Evolutionary conservation across 2,329 filamentous ascomycete species (phyloP), one percentile per base, ranked within the genome.

Genomic region (Beauveria rudraprayagi): DNA sequence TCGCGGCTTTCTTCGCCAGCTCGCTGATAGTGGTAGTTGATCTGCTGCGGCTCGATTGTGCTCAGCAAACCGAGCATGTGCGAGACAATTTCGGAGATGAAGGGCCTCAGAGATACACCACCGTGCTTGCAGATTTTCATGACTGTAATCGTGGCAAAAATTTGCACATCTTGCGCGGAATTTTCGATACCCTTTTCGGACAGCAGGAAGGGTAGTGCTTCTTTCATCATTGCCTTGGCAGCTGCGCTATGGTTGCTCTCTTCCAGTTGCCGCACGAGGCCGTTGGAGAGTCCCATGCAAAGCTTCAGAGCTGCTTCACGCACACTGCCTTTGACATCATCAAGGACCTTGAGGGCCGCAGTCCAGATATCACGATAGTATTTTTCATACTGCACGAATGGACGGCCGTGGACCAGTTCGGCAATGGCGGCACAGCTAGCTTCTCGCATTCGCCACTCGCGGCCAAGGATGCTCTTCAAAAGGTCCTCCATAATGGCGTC

Each of bases 311-410:
- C 94, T 1, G 92, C 89, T 41, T 83, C 80, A 56, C 94, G 84
- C 5, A 99, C 94, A 1, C 89, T 92, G 8, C 88, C 89, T 72
- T 99, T 99, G 72, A 97, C 95, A 72, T 99, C 94, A 72, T 99
- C 94, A 6, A 97, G 79, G 0, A 99, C 92, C 69, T 91, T 95
- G 73, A 97, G 89, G 0, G 91, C 89, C 30, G 89, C 85, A 11
- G 83, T 84, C 88, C 94, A 97, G 54, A 97, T 91, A 22, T 91
- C 84, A 59, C 87, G 83, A 56, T 97, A 88, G 69, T 94, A 92
- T 62, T 85, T 85, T 67, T 93, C 90, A 68, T 97, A 97, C 73
- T 88, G 85, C 34, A 80, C 77, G 63, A 90, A 87, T 2, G 87
- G 84, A 30, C 90, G 83, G 0, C 92, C 92, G 66, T 94, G 90